Evolutionary conservation across 805 yeast species (phyloP).

Genomic region (Metschnikowia proteae): DNA sequence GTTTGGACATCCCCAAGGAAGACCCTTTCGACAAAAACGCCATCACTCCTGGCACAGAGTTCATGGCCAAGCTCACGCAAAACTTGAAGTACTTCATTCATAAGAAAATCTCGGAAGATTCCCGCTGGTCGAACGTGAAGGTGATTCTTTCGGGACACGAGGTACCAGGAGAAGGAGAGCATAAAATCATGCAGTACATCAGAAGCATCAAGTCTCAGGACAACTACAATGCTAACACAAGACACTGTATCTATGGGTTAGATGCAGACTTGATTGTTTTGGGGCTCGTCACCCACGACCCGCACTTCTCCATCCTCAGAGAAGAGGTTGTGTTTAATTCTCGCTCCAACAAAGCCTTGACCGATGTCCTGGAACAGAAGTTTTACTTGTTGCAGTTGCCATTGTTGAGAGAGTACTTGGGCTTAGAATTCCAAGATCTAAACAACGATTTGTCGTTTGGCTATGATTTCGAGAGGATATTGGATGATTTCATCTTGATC

Average conservation of each 20-base stretch:
- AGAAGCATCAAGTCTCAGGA: conserved; percentile 73
- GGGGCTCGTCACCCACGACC: conserved; percentile 88
- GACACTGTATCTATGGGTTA: conserved; percentile 93
- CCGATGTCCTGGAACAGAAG: conserved; percentile 67
- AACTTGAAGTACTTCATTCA: conserved; percentile 84
- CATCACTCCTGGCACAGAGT: conserved; percentile 96
- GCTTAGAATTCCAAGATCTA: conserved; percentile 75
- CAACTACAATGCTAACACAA: conserved; percentile 69
- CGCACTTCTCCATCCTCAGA: conserved; percentile 90
- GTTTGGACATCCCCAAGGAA: conserved; percentile 73
- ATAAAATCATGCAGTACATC: conserved; percentile 91
- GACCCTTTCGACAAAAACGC: conserved; percentile 88
- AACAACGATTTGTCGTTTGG: conserved; percentile 59
- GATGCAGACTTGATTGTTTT: conserved; percentile 96
- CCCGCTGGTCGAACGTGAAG: conserved; percentile 77
- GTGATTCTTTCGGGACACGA: conserved; percentile 88
- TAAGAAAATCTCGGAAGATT: conserved; percentile 80
- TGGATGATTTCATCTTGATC: conserved; percentile 90
- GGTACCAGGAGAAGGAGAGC: conserved; percentile 99
- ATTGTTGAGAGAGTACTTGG: conserved; percentile 84
- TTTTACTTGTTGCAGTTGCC: conserved; percentile 83
- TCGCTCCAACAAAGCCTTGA: conserved; percentile 30
- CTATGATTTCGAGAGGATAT: conserved; percentile 79
- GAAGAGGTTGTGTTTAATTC: conserved; percentile 93
- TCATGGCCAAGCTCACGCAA: conserved; percentile 83